Percentiles rank a stretch among this genome's conserved stretches.
Conservation (phyloP, 495 filamentous ascomycete genomes). For the Penicillium parvum region DNA sequence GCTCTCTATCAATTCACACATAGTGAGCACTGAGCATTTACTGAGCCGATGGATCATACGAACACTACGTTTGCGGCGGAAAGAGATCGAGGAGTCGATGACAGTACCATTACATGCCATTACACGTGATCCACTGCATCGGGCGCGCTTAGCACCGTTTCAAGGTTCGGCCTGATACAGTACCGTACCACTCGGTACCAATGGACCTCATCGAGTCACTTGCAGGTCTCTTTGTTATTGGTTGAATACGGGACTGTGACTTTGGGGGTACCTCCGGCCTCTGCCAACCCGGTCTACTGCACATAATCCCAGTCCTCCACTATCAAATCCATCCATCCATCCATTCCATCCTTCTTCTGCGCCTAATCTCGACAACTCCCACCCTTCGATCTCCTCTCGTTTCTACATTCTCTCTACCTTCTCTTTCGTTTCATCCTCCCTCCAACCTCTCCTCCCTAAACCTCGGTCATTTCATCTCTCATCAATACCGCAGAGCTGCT, state of each 20-base stretch:
- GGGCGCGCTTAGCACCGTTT: too few relatives aligned
- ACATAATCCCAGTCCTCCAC: not conserved
- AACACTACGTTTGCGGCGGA: conserved; percentile 22
- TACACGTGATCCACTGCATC: too few relatives aligned
- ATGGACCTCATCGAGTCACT: conserved; percentile 10
- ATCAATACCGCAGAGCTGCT: conserved; percentile 6
- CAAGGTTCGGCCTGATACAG: too few relatives aligned
- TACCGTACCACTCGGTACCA: conserved; percentile 15
- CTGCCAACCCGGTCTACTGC: not conserved
- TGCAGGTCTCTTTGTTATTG: conserved; percentile 10
- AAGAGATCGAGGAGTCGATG: not conserved
- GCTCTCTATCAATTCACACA: too few relatives aligned
- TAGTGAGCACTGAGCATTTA: too few relatives aligned
- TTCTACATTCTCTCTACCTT: conserved; percentile 3
- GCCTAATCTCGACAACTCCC: conserved; percentile 26
- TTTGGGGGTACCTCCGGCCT: conserved; percentile 11
- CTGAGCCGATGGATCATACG: too few relatives aligned
- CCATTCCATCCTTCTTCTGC: conserved; percentile 13
- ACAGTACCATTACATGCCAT: conserved; percentile 21
- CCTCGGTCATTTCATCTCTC: not conserved
- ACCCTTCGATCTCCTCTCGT: conserved; percentile 9
- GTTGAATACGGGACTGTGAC: conserved; percentile 25
- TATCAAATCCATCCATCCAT: not conserved
- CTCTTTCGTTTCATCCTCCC: conserved; percentile 1
- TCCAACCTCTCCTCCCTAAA: not conserved